Conservation (phyloP, 2,329 filamentous ascomycete genomes). For the Colletotrichum tropicale region DNA sequence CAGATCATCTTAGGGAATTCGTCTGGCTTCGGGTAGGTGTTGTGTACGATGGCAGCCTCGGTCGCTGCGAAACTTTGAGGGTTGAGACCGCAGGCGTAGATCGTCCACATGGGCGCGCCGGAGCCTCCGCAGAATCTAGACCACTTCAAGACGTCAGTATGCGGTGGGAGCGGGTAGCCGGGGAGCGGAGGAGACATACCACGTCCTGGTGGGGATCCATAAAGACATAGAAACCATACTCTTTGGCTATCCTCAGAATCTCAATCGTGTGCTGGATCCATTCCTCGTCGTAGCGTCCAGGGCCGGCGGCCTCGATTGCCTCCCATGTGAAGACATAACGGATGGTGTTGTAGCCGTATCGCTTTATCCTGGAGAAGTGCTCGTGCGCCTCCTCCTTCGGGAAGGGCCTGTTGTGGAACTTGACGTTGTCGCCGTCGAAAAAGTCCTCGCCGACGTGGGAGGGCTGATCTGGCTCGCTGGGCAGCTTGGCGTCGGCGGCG, state of each 20-base stretch:
- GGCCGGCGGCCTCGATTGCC: conserved; percentile 92
- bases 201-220: conserved; percentile 99
- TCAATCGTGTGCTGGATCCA: conserved; percentile 93
- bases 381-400: conserved; percentile 79
- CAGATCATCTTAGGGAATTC: conserved; percentile 98
- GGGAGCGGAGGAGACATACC: conserved; percentile 51
- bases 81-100: conserved; percentile 92
- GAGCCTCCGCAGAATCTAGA: conserved; percentile 93
- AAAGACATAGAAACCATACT: conserved; percentile 94
- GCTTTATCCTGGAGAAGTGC: conserved; percentile 85
- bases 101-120: conserved; percentile 95
- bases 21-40: conserved; percentile 84
- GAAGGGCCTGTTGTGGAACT: conserved; percentile 88
- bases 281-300: conserved; percentile 90
- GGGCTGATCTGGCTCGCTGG: conserved; percentile 78
- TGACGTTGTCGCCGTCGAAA: conserved; percentile 91
- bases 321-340: conserved; percentile 99
- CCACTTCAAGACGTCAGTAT: conserved; percentile 64
- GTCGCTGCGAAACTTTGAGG: conserved; percentile 84
- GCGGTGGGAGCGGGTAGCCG: not conserved
- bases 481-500: conserved; percentile 88
- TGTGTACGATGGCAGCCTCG: conserved; percentile 92
- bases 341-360: conserved; percentile 95
- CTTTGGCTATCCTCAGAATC: conserved; percentile 80
- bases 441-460: conserved; percentile 81